phyloP scores from a whole-genome alignment of 164 flowering plant genomes.

The Stephania japonica region DNA sequence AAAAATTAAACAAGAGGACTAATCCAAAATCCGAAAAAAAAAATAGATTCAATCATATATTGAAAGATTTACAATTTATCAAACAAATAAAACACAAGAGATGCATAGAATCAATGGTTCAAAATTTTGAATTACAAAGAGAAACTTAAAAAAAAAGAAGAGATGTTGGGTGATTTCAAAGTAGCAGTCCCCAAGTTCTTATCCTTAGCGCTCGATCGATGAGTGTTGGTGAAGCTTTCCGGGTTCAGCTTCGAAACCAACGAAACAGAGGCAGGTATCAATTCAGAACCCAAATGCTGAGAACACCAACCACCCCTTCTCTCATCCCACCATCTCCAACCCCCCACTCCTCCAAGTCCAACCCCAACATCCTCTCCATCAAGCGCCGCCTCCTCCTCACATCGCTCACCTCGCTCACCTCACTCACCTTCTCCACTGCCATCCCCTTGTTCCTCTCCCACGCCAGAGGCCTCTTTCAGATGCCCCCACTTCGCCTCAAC shows the following conservation, averaged over 20 bases:
- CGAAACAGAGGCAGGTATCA: slow-evolving; percentile 5
- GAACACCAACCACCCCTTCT: slow-evolving; percentile 1
- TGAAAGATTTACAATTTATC: too few species aligned
- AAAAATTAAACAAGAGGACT: too few species aligned
- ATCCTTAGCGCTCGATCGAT: background rate
- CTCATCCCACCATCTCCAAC: slow-evolving; percentile 12
- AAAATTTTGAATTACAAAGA: too few species aligned
- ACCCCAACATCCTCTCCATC: slow-evolving; percentile 13
- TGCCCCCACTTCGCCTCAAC: slow-evolving; percentile 81
- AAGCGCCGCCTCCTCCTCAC: slow-evolving; percentile 46
- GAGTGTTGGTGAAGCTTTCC: too few species aligned
- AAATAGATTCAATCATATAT: too few species aligned
- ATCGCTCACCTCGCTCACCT: slow-evolving; percentile 46
- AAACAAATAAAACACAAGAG: too few species aligned
- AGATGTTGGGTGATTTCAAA: too few species aligned
- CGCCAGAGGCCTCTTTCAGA: slow-evolving; percentile 86
- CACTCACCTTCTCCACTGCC: slow-evolving; percentile 31
- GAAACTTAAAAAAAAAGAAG: too few species aligned
- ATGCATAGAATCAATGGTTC: too few species aligned
- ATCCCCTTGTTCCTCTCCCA: slow-evolving; percentile 13
- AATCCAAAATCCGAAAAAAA: too few species aligned
- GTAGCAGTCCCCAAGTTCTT: too few species aligned
- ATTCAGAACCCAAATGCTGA: slow-evolving; percentile 4
- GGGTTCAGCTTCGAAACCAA: too few species aligned
- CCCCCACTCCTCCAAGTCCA: slow-evolving; percentile 11